phyloP scores from a whole-genome alignment of 257 asterid species.

The Ilex asprella region DNA sequence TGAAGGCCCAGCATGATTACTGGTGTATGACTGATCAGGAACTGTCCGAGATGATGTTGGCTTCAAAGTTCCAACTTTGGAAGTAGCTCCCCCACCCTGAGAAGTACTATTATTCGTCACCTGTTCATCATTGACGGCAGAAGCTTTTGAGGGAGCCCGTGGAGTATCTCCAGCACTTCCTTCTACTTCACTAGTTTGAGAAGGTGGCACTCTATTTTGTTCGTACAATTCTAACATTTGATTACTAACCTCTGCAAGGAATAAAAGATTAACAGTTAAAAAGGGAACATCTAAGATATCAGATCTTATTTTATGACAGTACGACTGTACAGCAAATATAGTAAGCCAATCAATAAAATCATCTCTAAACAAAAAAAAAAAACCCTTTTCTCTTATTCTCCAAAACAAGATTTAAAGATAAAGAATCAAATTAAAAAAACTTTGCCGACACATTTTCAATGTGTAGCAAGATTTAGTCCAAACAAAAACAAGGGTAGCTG shows the following conservation, averaged over 20 bases:
- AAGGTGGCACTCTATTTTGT: slow-evolving; percentile 56
- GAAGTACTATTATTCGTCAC: slow-evolving; percentile 23
- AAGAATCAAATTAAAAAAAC: no score
- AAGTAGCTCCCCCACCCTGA: slow-evolving; percentile 36
- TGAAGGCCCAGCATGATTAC: slow-evolving; percentile 17
- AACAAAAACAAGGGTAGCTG: not conserved
- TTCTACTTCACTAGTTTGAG: slow-evolving; percentile 76
- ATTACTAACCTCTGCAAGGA: slow-evolving; percentile 90
- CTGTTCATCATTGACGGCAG: slow-evolving; percentile 42
- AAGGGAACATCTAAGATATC: not conserved
- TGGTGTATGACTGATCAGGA: slow-evolving; percentile 22
- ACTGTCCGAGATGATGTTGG: slow-evolving; percentile 19
- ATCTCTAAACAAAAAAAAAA: no score
- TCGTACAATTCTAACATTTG: slow-evolving; percentile 88
- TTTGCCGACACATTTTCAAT: not conserved
- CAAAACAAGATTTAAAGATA: no score
- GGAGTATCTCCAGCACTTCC: slow-evolving; percentile 63
- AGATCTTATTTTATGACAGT: no score
- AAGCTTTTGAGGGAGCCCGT: slow-evolving; percentile 43
- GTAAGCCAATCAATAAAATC: no score
- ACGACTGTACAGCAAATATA: no score
- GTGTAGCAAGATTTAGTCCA: not conserved
- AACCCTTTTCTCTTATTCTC: no score
- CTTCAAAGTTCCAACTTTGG: slow-evolving; percentile 42
- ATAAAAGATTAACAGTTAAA: slow-evolving; percentile 8